Evolutionary conservation across 352 stramenopile genomes (phyloP).

Genomic region (Pythium rhizo-oryzae): DNA sequence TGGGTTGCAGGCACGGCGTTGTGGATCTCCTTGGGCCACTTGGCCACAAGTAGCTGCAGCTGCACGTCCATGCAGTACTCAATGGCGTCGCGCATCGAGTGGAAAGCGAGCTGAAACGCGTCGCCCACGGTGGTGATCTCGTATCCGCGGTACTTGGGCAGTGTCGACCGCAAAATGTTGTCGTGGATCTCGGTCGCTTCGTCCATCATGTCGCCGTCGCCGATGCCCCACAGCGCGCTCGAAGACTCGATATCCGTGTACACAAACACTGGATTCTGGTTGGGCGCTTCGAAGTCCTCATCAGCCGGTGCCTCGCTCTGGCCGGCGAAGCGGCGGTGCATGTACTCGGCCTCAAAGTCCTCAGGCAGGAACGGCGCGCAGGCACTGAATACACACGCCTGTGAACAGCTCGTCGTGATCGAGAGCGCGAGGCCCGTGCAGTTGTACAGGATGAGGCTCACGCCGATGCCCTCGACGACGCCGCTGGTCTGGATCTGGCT

Average conservation of each 20-base stretch:
- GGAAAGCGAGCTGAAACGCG: conserved; percentile 73
- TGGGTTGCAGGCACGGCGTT: conserved; percentile 47
- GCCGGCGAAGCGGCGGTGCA: conserved; percentile 1
- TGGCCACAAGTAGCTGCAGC: conserved; percentile 35
- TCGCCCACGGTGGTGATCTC: conserved; percentile 78
- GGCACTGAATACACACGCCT: conserved; percentile 18
- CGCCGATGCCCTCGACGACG: not conserved
- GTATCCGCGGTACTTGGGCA: conserved; percentile 57
- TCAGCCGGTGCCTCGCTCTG: not conserved
- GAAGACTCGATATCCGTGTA: conserved; percentile 33
- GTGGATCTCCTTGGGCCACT: conserved; percentile 68
- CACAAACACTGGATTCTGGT: conserved; percentile 35
- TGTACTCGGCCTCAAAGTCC: conserved; percentile 22
- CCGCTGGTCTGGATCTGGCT: not conserved
- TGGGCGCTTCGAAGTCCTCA: conserved; percentile 21
- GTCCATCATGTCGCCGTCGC: conserved; percentile 39
- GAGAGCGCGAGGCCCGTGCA: conserved; percentile 11
- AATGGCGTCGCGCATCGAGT: conserved; percentile 60
- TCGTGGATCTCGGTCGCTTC: conserved; percentile 35
- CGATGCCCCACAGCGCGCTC: conserved; percentile 12
- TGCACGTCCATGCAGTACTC: conserved; percentile 28
- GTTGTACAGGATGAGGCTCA: conserved; percentile 21
- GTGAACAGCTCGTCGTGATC: conserved; percentile 20
- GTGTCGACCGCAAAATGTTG: conserved; percentile 30
- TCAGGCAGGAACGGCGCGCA: conserved; percentile 11